These are phyloP conservation scores for Lineolata rhizophorae DNA, from an alignment of 495 filamentous ascomycete species.

Conservation along the genomic window DNA sequence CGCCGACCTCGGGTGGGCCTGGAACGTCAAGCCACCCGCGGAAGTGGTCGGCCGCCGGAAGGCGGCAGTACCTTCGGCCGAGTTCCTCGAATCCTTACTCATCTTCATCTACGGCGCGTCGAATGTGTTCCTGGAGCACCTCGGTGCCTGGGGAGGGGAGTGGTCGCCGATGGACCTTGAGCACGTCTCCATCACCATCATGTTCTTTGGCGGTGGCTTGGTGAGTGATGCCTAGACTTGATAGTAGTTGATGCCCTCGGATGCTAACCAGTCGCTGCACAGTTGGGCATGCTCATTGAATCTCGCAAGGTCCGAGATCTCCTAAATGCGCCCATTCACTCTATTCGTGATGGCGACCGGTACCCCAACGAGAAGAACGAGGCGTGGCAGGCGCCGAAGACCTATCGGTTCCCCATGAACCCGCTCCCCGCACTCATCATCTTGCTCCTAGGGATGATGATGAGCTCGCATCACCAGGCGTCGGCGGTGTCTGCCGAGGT, in stretches of 20 bases:
- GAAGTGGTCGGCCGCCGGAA: constrained; percentile 34
- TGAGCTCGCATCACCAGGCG: constrained; percentile 75
- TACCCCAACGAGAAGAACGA: constrained; percentile 24
- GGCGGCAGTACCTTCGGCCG: constrained; percentile 49
- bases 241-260: too few species aligned
- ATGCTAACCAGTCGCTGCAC: too few species aligned
- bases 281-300: constrained; percentile 89
- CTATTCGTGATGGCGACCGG: constrained; percentile 9
- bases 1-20: constrained; percentile 83
- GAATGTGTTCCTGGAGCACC: constrained; percentile 86
- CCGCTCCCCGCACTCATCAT: constrained; percentile 77
- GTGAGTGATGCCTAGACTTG: constrained; percentile 35
- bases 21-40: constrained; percentile 61
- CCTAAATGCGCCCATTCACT: constrained; percentile 41
- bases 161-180: constrained; percentile 73
- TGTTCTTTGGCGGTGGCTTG: constrained; percentile 91
- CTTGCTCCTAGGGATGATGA: constrained; percentile 74
- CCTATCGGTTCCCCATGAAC: constrained; percentile 62
- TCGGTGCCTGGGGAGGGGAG: constrained; percentile 40
- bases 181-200: constrained; percentile 76
- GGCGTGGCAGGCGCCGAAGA: constrained; percentile 33
- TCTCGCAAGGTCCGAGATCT: constrained; percentile 45
- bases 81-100: constrained; percentile 71
- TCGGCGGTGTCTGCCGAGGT: constrained; percentile 79
- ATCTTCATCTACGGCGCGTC: constrained; percentile 77